Base-by-base conservation (phyloP, 805 yeast species). In the Geotrichum ghanense region DNA sequence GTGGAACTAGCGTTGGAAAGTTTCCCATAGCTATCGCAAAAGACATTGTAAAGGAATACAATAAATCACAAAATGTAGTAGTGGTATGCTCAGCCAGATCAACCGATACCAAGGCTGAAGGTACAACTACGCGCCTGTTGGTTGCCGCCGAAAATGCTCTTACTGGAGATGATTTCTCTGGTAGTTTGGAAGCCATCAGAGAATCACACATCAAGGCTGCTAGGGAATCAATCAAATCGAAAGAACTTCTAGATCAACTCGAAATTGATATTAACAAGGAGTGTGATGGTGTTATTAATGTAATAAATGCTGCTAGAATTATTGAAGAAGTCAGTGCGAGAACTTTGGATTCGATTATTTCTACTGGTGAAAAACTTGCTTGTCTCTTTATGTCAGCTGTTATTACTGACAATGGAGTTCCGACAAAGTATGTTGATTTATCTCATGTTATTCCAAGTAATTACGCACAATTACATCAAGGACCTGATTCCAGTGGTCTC, bases 31-130 rank as follows among this genome's bases (percentile, higher is more conserved):
- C 81, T 53, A 92, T 92, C 47, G 88, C 87, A 22, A 83, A 83
- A 50, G 85, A 87, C 53, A 87, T 92, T 43, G 84, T 92, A 43
- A 51, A 53, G 58, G 76, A 71, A 21, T 86, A 78, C 60, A 69
- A 79, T 27, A 47, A 60, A 41, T 66, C 73, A 35, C 66, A 68
- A 42, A 73, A 81, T 47, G 95, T 89, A 14, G 97, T 95, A 2
- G 94, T 90, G 21, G 98, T 92, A 2, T 92, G 98, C 64, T 83
- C 95, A 26, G 98, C 98, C 2, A 75, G 98, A 54, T 86, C 96
- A 12, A 79, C 95, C 1, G 75, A 83, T 51, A 83, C 95, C 35
- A 92, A 92, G 61, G 78, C 86, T 20, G 96, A 90, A 63, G 98
- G 98, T 45, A 92, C 98, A 41, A 92, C 98, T 3, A 83, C 95